Evolutionary conservation across 805 yeast species (phyloP).

Genomic region (Hanseniaspora mollemarum): DNA sequence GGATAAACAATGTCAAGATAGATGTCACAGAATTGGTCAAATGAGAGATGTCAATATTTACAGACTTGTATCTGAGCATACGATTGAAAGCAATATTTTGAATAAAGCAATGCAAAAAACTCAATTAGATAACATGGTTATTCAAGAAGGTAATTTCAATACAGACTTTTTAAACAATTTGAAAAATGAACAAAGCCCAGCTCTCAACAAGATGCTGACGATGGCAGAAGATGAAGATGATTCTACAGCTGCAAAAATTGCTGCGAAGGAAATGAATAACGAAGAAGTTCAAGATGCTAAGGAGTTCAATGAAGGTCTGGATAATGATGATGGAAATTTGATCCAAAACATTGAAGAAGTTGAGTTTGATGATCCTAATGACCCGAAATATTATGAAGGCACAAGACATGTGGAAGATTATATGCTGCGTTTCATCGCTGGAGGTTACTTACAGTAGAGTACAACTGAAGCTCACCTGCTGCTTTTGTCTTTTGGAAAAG

Average conservation of each 20-base stretch:
- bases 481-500: no score
- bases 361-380: constrained; percentile 16
- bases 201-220: constrained; percentile 55
- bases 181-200: constrained; percentile 57
- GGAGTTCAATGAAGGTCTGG: constrained; percentile 10
- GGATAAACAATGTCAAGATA: constrained; percentile 98
- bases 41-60: constrained; percentile 95
- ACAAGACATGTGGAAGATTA: constrained; percentile 87
- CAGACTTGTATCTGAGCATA: constrained; percentile 87
- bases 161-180: constrained; percentile 88
- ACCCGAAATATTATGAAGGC: constrained; percentile 35
- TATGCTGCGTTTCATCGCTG: constrained; percentile 83
- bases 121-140: constrained; percentile 84
- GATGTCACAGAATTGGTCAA: constrained; percentile 98
- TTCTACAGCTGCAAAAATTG: constrained; percentile 77
- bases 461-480: no score
- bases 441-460: constrained; percentile 38
- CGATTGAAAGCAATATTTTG: constrained; percentile 90
- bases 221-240: constrained; percentile 94
- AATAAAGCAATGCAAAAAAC: constrained; percentile 90
- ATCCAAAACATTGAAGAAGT: constrained; percentile 18
- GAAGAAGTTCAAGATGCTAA: constrained; percentile 44
- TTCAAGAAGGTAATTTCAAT: constrained; percentile 96
- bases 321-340: constrained; percentile 19
- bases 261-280: constrained; percentile 80